These are phyloP conservation scores for Tetracladium setigerum DNA, from an alignment of 495 filamentous ascomycete genomes.

Conservation along the genomic window DNA sequence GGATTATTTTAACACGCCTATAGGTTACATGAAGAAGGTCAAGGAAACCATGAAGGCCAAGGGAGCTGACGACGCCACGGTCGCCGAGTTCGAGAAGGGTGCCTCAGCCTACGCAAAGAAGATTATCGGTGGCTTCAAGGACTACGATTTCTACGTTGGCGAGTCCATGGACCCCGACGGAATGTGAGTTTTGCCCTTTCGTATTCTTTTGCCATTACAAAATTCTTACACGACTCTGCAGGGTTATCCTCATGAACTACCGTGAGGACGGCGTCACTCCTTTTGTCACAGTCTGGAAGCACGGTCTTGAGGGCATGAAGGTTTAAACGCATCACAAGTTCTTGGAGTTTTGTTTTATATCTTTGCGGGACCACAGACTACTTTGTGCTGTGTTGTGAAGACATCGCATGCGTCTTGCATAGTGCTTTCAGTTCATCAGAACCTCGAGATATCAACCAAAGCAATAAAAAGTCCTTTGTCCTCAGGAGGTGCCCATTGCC, in stretches of 20 bases:
- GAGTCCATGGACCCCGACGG: constrained; percentile 85
- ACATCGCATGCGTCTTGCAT: neutral
- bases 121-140: constrained; percentile 77
- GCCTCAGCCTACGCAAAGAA: constrained; percentile 66
- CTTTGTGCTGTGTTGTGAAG: neutral
- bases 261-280: constrained; percentile 92
- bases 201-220: neutral
- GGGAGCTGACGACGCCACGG: constrained; percentile 50
- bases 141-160: constrained; percentile 91
- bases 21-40: constrained; percentile 86
- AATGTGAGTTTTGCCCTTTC: constrained; percentile 52
- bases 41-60: constrained; percentile 57
- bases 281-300: constrained; percentile 88
- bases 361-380: constrained; percentile 4
- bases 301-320: constrained; percentile 85
- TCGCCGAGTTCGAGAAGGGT: constrained; percentile 70
- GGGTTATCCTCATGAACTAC: constrained; percentile 93
- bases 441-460: constrained; percentile 8
- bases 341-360: constrained; percentile 3
- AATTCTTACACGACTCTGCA: constrained; percentile 25
- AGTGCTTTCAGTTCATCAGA: neutral
- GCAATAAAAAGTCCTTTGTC: neutral
- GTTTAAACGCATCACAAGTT: constrained; percentile 51
- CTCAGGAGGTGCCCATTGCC: no score
- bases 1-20: constrained; percentile 1